These are phyloP conservation scores for Sugiyamaella floridensis DNA, from an alignment of 805 yeast genomes.

Conservation along the genomic window DNA sequence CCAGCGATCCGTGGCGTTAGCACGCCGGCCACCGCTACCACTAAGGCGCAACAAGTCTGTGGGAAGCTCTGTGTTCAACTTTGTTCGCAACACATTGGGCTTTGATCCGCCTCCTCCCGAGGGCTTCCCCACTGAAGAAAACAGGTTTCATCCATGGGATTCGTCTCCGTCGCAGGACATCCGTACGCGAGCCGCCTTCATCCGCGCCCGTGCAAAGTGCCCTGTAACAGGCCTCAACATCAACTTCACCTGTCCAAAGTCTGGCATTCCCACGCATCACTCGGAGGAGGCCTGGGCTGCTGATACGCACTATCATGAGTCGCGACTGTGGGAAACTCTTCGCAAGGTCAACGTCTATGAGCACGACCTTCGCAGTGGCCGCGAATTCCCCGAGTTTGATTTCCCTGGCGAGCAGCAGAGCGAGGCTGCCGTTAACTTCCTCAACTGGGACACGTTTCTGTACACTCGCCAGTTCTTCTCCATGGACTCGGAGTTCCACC, in stretches of 20 bases:
- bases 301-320: conserved; percentile 64
- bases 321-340: conserved; percentile 62
- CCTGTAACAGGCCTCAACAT: conserved; percentile 82
- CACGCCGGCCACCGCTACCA: neutral
- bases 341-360: conserved; percentile 87
- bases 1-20: neutral
- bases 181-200: conserved; percentile 85
- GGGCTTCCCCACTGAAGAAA: conserved; percentile 62
- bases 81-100: conserved; percentile 37
- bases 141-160: conserved; percentile 84
- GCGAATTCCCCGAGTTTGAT: conserved; percentile 92
- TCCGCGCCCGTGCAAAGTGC: conserved; percentile 79
- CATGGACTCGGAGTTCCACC: conserved; percentile 93
- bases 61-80: conserved; percentile 15
- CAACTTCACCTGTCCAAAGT: conserved; percentile 79
- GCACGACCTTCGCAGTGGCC: conserved; percentile 89
- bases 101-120: conserved; percentile 59
- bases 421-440: conserved; percentile 67
- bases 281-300: conserved; percentile 81
- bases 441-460: conserved; percentile 87
- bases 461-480: conserved; percentile 90
- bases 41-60: conserved; percentile 1
- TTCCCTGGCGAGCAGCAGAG: conserved; percentile 75
- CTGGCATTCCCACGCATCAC: conserved; percentile 97
- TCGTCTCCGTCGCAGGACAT: conserved; percentile 82